Percentiles rank a stretch among this genome's conserved stretches.
Conservation (phyloP, 2,329 filamentous ascomycete genomes). For the Aspergillus intermedius region DNA sequence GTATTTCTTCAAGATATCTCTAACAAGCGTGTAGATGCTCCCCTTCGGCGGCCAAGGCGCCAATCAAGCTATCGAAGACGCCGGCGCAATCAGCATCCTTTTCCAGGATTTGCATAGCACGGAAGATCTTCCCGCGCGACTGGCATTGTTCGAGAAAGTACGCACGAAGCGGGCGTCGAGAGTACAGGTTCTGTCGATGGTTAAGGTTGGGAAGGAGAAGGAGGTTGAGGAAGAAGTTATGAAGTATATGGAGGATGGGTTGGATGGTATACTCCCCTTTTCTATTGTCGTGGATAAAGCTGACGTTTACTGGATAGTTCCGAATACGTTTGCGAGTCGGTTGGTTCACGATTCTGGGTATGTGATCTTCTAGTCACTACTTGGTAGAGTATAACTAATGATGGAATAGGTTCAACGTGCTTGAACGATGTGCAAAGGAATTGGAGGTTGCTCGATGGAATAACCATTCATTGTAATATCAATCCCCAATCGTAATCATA, state of each 20-base stretch:
- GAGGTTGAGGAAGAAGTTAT: background rate
- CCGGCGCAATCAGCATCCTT: conserved; percentile 21
- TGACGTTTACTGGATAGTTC: background rate
- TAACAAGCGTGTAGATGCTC: conserved; percentile 12
- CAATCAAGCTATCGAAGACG: conserved; percentile 30
- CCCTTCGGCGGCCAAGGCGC: conserved; percentile 23
- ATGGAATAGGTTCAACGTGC: background rate
- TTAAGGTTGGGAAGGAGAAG: conserved; percentile 1
- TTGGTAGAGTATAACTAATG: background rate
- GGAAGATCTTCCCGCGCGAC: background rate
- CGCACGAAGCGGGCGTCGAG: background rate
- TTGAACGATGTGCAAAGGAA: background rate
- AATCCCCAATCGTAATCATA: too few relatives aligned
- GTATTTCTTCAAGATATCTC: background rate
- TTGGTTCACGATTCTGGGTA: background rate
- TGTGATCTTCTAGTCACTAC: too few relatives aligned
- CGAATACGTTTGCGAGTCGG: background rate
- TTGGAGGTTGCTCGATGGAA: background rate
- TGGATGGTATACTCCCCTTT: background rate
- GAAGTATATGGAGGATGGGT: background rate
- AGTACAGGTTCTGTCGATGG: conserved; percentile 1
- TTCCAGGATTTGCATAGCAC: conserved; percentile 3
- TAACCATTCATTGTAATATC: too few relatives aligned
- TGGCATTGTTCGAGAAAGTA: conserved; percentile 3
- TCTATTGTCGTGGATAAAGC: background rate